Evolutionary conservation across 2,329 filamentous ascomycete genomes (phyloP).

Genomic region (Aspergillus sp.): DNA sequence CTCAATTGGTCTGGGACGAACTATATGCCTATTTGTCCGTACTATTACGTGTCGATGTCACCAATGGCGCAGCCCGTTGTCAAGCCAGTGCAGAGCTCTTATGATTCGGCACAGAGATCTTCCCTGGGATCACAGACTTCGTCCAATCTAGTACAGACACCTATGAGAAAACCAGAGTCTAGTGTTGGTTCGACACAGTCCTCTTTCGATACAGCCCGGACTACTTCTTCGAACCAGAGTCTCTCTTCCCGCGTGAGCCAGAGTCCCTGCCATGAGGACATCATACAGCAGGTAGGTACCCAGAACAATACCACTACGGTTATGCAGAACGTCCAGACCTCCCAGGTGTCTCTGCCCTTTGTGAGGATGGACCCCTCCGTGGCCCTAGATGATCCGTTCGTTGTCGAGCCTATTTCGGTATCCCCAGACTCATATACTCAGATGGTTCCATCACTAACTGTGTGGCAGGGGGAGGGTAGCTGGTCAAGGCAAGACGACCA

Average conservation of each 20-base stretch:
- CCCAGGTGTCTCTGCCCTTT: neutral
- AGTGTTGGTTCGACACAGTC: no score
- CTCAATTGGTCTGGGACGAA: neutral
- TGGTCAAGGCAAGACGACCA: no score
- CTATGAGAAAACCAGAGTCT: no score
- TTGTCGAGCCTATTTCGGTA: neutral
- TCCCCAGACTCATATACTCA: neutral
- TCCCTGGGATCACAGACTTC: no score
- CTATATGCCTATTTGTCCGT: neutral
- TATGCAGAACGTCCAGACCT: neutral
- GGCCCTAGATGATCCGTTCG: neutral
- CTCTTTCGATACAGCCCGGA: no score
- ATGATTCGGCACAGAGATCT: no score
- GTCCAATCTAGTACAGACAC: no score
- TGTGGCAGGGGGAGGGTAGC: no score
- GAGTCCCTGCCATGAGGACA: neutral
- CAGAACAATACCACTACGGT: neutral
- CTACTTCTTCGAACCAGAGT: no score
- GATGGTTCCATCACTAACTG: neutral
- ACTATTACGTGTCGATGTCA: neutral
- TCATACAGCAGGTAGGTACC: neutral
- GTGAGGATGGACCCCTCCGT: neutral
- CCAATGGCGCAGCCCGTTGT: neutral
- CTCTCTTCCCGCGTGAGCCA: neutral
- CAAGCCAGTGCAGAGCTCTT: neutral